Base-by-base conservation (phyloP, 108 stramenopile species). In the Seminavis robusta region DNA sequence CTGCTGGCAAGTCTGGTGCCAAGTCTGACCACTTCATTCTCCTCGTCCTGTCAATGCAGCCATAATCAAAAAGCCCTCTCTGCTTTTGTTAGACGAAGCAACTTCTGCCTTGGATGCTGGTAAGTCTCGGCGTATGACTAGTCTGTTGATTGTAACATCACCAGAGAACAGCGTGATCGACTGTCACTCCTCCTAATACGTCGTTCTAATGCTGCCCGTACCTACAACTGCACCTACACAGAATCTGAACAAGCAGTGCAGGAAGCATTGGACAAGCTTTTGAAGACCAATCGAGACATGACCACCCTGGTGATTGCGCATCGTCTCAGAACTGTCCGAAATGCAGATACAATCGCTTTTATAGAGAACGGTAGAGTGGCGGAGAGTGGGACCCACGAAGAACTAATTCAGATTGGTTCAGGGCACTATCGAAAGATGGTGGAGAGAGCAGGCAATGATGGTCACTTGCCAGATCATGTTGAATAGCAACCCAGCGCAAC, bases 1-100 rank as follows among this genome's bases (percentile, higher is more conserved):
- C n/a, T n/a, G n/a, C n/a, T n/a, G n/a, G n/a, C n/a, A n/a, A n/a
- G n/a, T n/a, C n/a, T n/a, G n/a, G n/a, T n/a, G n/a, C n/a, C n/a
- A n/a, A n/a, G n/a, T n/a, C n/a, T n/a, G n/a, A n/a, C n/a, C n/a
- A n/a, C n/a, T n/a, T n/a, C n/a, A n/a, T n/a, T n/a, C n/a, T n/a
- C n/a, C n/a, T n/a, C n/a, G n/a, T n/a, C n/a, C n/a, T n/a, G n/a
- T n/a, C n/a, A n/a, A n/a, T n/a, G n/a, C 94, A 17, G 90, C 96
- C 21, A 77, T 97, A 33, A 55, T 93, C 6, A 69, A 74, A 38
- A 78, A 85, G 11, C 94, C 97, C 10, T 65, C 74, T 6, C 61
- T 95, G 10, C 56, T 97, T 10, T 56, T 97, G 15, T 59, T 88
- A 9, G 97, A 97, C 47, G 97, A 97, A 63, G 94, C 93, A 13